Evolutionary conservation across 306 rosid genomes (phyloP).

Genomic region (Prunus armeniaca): DNA sequence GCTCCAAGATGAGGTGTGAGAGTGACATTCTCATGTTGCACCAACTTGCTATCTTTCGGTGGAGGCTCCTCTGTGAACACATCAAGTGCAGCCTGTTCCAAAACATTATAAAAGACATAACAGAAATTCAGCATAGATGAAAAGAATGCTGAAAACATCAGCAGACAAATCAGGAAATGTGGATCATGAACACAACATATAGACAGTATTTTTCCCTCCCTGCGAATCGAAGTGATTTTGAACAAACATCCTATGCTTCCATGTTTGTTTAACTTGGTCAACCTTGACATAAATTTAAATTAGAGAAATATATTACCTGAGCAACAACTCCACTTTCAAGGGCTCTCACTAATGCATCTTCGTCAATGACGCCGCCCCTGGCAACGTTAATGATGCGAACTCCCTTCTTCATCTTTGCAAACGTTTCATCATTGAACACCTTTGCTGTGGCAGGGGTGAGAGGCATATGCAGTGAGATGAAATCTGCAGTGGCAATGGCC

Average conservation of each 20-base stretch:
- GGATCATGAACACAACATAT: background rate
- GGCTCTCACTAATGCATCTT: constrained; percentile 77
- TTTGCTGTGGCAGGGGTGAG: constrained; percentile 76
- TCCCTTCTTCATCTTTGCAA: constrained; percentile 78
- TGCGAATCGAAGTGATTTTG: background rate
- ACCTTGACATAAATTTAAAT: background rate
- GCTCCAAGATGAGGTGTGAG: constrained; percentile 96
- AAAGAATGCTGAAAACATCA: background rate
- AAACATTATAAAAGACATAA: background rate
- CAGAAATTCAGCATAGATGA: background rate
- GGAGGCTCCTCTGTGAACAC: constrained; percentile 91
- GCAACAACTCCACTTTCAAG: constrained; percentile 82
- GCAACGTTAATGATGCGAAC: constrained; percentile 80
- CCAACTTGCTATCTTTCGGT: constrained; percentile 65
- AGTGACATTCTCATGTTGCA: constrained; percentile 76
- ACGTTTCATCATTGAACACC: constrained; percentile 66
- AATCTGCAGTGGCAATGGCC: constrained; percentile 70
- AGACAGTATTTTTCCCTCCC: background rate
- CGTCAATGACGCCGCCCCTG: constrained; percentile 92
- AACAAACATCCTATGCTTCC: background rate
- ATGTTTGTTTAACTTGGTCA: background rate
- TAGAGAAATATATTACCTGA: constrained; percentile 42
- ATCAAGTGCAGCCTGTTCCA: constrained; percentile 82
- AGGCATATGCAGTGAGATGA: constrained; percentile 90
- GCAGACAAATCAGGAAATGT: background rate